Evolutionary conservation across 2,329 filamentous ascomycete genomes (phyloP), one percentile per base, ranked within the genome.

Genomic region (Catunica adiposa): DNA sequence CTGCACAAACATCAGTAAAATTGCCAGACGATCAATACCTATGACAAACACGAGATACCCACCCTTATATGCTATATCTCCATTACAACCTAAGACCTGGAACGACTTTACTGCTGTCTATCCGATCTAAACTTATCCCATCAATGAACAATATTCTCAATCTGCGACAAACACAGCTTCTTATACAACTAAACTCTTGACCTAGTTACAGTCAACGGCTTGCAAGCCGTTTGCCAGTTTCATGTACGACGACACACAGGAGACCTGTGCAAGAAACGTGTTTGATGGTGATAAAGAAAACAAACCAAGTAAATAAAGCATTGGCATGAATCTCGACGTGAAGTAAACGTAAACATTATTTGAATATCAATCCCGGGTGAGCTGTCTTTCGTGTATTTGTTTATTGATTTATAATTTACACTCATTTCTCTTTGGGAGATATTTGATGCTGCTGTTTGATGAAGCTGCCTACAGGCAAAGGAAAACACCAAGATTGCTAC

Each of bases 201-300:
- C 22, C 22, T 48, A 11, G 20, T 25, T 11, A 23, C 15, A 51
- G 26, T 38, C 50, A 37, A 20, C n/a, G 17, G 31, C 31, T 26
- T 22, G 29, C n/a, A 15, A 38, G n/a, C 31, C 50, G 50, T 52
- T 52, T 52, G 31, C 15, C 31, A 26, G 50, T 52, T 52, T 52
- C 50, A 52, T 25, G 31, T 52, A 38, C 31, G 50, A 52, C 31
- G 50, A 52, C 50, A 52, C 31, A 52, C 31, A 29, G 50, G 31
- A 52, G 22, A 26, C 2, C 23, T 26, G 44, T 48, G 22, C 20
- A 48, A 48, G 44, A n/a, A 48, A 48, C 44, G 23, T 48, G 23
- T 48, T 48, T 8, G 44, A 48, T 48, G 44, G 3, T 23, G 15
- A 25, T 48, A 11, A 14, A 48, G 17, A 25, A 48, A n/a, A 26